These are phyloP conservation scores for Calamus simplicifolius DNA, from an alignment of 176 grass and related monocot genomes.

Conservation along the genomic window DNA sequence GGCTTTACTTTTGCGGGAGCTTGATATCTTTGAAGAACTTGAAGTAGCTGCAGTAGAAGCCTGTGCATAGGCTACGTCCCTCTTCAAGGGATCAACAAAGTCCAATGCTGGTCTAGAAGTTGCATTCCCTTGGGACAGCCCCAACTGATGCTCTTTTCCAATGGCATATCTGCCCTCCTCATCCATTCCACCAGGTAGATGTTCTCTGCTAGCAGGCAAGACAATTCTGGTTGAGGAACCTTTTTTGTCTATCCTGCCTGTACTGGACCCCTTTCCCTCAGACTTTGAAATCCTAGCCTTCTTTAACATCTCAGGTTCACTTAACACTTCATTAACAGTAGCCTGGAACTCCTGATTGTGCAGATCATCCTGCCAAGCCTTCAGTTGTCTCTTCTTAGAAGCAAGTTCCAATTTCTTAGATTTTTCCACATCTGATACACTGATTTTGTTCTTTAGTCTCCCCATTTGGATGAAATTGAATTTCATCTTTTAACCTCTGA, in stretches of 20 bases:
- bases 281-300: conserved; percentile 10
- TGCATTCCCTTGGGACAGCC: conserved; percentile 1
- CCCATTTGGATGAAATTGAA: conserved; percentile 26
- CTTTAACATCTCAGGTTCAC: conserved; percentile 28
- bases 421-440: conserved; percentile 23
- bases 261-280: conserved; percentile 30
- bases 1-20: conserved; percentile 49
- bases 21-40: conserved; percentile 54
- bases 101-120: conserved; percentile 6
- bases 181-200: conserved; percentile 27
- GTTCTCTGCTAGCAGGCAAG: conserved; percentile 15
- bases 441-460: not conserved
- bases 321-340: conserved; percentile 26
- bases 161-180: conserved; percentile 7
- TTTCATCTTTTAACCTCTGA: conserved; percentile 24
- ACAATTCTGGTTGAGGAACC: conserved; percentile 2
- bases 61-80: conserved; percentile 23
- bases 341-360: conserved; percentile 10
- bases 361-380: conserved; percentile 24
- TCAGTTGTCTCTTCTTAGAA: conserved; percentile 42
- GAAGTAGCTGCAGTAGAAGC: conserved; percentile 33
- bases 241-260: conserved; percentile 14
- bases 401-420: conserved; percentile 20
- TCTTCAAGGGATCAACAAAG: conserved; percentile 28
- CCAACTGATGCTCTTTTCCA: conserved; percentile 9